Conservation (phyloP, 306 rosid genomes). For the Amphicarpaea edgeworthii region DNA sequence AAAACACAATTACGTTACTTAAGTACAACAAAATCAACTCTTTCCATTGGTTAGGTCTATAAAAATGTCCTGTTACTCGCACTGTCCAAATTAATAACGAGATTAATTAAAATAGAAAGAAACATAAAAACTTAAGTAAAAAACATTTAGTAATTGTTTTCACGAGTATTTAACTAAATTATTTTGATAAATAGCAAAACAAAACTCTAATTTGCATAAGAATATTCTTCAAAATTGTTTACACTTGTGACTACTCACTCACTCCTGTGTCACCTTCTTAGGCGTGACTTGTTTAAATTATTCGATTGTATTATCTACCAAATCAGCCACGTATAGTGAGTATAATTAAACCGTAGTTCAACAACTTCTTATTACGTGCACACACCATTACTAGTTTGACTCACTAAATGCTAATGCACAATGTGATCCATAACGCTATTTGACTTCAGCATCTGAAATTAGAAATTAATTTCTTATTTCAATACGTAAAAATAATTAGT, state of each 20-base stretch:
- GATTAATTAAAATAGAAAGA: too few relatives aligned
- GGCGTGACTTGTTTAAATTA: constrained; percentile 50
- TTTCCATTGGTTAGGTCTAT: too few relatives aligned
- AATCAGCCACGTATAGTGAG: constrained; percentile 47
- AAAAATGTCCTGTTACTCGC: too few relatives aligned
- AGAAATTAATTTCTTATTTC: constrained; percentile 2
- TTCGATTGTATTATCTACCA: constrained; percentile 42
- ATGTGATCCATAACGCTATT: constrained; percentile 35
- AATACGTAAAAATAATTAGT: background rate
- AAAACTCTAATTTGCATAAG: constrained; percentile 4
- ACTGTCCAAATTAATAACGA: too few relatives aligned
- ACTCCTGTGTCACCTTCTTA: background rate
- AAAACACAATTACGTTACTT: too few relatives aligned
- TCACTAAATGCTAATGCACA: constrained; percentile 10
- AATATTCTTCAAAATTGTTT: background rate
- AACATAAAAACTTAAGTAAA: too few relatives aligned
- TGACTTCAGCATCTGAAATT: constrained; percentile 33
- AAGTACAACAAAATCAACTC: too few relatives aligned
- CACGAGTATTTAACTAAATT: background rate
- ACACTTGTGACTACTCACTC: constrained; percentile 16
- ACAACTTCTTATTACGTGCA: constrained; percentile 36
- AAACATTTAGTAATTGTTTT: background rate
- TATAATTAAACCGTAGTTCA: constrained; percentile 43
- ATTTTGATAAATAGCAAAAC: background rate
- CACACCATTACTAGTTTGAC: constrained; percentile 32